phyloP scores from a whole-genome alignment of 768 basidiomycete genomes.

The Mycena metata region DNA sequence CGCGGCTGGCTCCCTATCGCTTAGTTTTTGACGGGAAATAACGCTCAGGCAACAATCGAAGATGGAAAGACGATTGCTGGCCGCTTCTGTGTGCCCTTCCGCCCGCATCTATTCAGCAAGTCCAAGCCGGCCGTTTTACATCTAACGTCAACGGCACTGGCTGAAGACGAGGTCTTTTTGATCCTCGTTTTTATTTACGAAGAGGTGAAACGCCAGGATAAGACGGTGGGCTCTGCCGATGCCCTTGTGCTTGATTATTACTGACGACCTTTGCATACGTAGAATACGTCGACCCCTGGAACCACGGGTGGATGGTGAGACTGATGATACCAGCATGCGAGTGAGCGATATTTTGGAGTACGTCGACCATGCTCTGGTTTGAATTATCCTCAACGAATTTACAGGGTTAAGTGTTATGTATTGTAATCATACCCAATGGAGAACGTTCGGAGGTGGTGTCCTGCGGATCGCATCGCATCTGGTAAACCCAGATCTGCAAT shows the following conservation, averaged over 20 bases:
- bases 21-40: neutral
- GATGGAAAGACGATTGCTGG: constrained; percentile 40
- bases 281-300: constrained; percentile 19
- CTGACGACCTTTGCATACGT: neutral
- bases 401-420: neutral
- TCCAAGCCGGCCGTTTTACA: constrained; percentile 54
- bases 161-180: constrained; percentile 55
- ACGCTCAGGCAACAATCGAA: constrained; percentile 39
- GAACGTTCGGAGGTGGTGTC: no score
- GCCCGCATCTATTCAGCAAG: constrained; percentile 64
- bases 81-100: constrained; percentile 57
- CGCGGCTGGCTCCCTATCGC: neutral
- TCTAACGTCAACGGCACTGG: constrained; percentile 54
- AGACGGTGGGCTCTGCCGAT: constrained; percentile 44
- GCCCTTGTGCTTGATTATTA: no score
- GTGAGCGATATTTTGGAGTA: neutral
- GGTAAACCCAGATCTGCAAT: neutral
- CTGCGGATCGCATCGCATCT: no score
- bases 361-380: no score
- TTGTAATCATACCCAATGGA: neutral
- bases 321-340: neutral
- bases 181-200: constrained; percentile 53
- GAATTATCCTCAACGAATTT: neutral
- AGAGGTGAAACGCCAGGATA: constrained; percentile 53
- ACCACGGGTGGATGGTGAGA: constrained; percentile 28